Conservation (phyloP, 2,329 filamentous ascomycete genomes). For the Fusarium drepaniforme region DNA sequence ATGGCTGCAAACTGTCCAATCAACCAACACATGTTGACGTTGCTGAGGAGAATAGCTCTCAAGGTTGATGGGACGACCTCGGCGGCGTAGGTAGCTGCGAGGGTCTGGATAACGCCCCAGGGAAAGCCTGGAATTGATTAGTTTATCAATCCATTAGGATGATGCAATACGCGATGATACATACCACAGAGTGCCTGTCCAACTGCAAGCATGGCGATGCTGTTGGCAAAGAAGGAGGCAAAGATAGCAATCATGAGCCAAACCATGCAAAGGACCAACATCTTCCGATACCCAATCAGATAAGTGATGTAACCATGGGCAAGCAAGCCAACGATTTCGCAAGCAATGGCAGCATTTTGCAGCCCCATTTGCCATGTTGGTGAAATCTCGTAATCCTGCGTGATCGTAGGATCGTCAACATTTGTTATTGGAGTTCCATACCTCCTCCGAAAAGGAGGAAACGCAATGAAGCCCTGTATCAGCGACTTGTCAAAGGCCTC, state of each 20-base stretch:
- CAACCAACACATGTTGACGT: slow-evolving; percentile 58
- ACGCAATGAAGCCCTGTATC: slow-evolving; percentile 37
- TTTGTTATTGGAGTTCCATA: slow-evolving; percentile 41
- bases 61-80: slow-evolving; percentile 51
- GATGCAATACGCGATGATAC: neutral
- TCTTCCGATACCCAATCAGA: slow-evolving; percentile 51
- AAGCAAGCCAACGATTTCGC: slow-evolving; percentile 52
- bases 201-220: slow-evolving; percentile 48
- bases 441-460: slow-evolving; percentile 35
- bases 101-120: slow-evolving; percentile 51
- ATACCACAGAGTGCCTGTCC: slow-evolving; percentile 50
- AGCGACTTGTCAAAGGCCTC: slow-evolving; percentile 41
- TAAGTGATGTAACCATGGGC: slow-evolving; percentile 56
- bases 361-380: slow-evolving; percentile 40
- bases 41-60: slow-evolving; percentile 51
- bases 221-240: slow-evolving; percentile 52
- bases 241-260: slow-evolving; percentile 54
- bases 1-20: slow-evolving; percentile 55
- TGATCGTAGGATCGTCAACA: slow-evolving; percentile 26
- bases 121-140: slow-evolving; percentile 42
- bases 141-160: neutral
- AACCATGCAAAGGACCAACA: slow-evolving; percentile 52
- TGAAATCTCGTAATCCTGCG: slow-evolving; percentile 52
- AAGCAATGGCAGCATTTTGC: slow-evolving; percentile 36
- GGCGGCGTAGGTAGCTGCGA: slow-evolving; percentile 55